phyloP scores from a whole-genome alignment of 345 rosid species.

The Noccaea caerulescens region DNA sequence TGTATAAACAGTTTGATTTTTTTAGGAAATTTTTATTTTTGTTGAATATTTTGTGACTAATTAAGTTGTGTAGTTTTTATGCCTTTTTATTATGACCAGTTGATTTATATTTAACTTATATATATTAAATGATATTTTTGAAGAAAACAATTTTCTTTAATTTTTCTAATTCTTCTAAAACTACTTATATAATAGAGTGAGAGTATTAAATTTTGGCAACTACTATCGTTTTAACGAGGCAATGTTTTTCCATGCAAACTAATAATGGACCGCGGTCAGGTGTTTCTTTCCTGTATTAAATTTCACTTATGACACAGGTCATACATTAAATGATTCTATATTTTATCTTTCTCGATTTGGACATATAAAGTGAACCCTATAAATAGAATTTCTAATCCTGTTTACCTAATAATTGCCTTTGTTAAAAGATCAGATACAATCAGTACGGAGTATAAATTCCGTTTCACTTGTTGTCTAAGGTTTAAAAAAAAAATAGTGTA shows the following conservation, averaged over 20 bases:
- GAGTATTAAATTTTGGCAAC: constrained; percentile 8
- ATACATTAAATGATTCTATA: not conserved
- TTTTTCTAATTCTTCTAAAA: no score
- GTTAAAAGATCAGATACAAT: not conserved
- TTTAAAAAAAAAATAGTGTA: no score
- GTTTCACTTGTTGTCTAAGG: no score
- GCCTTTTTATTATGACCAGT: no score
- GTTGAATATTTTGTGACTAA: no score
- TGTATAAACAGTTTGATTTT: no score
- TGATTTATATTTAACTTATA: no score
- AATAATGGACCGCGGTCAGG: not conserved
- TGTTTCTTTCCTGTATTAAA: not conserved
- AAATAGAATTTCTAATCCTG: not conserved
- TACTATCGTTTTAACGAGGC: not conserved
- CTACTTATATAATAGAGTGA: no score
- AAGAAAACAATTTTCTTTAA: not conserved
- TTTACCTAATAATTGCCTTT: constrained; percentile 2
- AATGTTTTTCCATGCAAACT: constrained; percentile 17
- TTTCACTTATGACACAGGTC: constrained; percentile 12
- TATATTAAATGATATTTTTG: no score
- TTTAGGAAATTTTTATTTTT: no score
- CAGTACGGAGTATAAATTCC: no score
- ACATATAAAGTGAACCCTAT: not conserved
- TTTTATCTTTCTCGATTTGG: constrained; percentile 9
- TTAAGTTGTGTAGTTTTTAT: no score